A percentile compares a stretch with the other conserved stretches of the same genome.
These are phyloP conservation scores for Suillus clintonianus DNA, from an alignment of 768 basidiomycete genomes.

Conservation along the genomic window DNA sequence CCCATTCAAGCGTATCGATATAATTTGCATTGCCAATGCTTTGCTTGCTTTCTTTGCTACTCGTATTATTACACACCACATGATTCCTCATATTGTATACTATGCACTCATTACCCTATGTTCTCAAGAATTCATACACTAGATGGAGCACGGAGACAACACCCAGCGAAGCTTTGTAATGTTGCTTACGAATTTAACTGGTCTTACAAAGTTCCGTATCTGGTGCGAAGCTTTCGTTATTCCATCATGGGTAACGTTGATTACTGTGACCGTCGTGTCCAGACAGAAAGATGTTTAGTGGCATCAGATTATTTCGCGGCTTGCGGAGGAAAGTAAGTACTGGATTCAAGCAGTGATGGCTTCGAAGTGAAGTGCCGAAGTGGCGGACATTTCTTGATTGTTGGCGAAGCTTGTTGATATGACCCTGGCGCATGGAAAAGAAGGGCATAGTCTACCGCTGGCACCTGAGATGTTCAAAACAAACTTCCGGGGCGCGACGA, in stretches of 20 bases:
- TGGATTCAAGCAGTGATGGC: too few species aligned
- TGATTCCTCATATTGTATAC: slow-evolving; percentile 4
- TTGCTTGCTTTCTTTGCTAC: slow-evolving; percentile 1
- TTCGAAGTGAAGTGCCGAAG: too few species aligned
- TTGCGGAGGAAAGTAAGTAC: background rate
- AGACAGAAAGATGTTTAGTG: background rate
- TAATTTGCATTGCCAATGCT: background rate
- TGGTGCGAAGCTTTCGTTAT: background rate
- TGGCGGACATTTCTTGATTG: too few species aligned
- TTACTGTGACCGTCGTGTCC: background rate
- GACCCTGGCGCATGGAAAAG: too few species aligned
- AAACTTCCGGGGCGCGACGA: slow-evolving; percentile 30
- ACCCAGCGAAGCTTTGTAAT: background rate
- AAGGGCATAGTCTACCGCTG: too few species aligned
- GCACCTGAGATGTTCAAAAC: slow-evolving; percentile 27
- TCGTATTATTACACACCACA: background rate
- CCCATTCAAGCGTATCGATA: background rate
- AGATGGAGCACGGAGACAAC: background rate
- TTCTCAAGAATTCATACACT: background rate
- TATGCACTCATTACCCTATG: slow-evolving; percentile 1
- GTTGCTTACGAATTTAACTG: background rate
- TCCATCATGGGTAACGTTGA: background rate
- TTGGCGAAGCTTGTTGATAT: too few species aligned
- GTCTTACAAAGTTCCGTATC: too few species aligned
- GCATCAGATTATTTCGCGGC: background rate